Evolutionary conservation across 805 yeast genomes (phyloP), one percentile per base, ranked within the genome.

Genomic region (Kuraishia cidri): DNA sequence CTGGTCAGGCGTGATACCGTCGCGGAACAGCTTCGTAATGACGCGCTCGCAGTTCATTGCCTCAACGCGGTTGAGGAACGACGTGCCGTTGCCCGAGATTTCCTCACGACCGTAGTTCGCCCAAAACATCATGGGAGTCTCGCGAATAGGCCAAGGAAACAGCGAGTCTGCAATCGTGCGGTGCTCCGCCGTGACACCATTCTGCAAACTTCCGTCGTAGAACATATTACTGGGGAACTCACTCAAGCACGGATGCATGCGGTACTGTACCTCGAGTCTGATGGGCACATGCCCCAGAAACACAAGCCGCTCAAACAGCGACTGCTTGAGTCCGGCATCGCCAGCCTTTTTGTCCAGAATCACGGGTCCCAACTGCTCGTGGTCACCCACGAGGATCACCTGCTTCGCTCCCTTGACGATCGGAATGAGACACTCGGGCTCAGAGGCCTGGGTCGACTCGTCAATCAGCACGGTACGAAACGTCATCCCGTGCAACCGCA

Each of bases 121-220:
- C 96, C 96, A 87, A 47, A 88, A 84, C 92, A 88, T 82, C 95
- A 86, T 85, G n/a, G 96, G 97, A 4, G 66, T 68, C 31, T 75
- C 79, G 16, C 66, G 64, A 18, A 82, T 78, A 2, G 95, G 95
- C 97, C 96, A 88, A n/a, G 95, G 95, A 60, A 87, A 86, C 4
- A 69, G 61, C 5, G 75, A 63, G 20, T 70, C 60, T 1, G 57
- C 40, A 13, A 78, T 51, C 10, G 69, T 59, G 39, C 96, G 68
- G 40, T 85, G 79, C 33, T 76, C 83, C 22, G 74, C 67, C 2
- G 92, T 80, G 11, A 88, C 94, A 43, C 97, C 96, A 50, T 88
- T 87, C 54, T 87, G 96, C 44, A 88, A 68, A 27, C 81, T 69
- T 20, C 97, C 97, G 45, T 88, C 96, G 53, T 88, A 88, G 48